A percentile compares a stretch with the other conserved stretches of the same genome.
Conservation (phyloP, 352 stramenopile species). For the Sclerospora graminicola region DNA sequence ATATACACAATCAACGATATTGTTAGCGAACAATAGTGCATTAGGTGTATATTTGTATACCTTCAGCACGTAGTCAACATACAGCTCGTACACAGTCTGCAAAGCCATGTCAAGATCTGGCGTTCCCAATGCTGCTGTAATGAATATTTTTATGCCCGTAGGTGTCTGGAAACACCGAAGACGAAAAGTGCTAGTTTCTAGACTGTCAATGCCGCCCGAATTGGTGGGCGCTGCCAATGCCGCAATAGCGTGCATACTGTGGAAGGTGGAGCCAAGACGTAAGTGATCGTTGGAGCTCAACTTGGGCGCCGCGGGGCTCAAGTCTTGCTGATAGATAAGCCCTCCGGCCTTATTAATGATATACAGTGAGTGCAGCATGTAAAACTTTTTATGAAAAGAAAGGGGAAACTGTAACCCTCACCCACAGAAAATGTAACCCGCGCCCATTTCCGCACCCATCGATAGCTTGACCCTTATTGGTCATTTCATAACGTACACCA, state of each 20-base stretch:
- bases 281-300: conserved; percentile 89
- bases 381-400: no score
- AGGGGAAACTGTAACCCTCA: no score
- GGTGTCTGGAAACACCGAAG: conserved; percentile 89
- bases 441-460: no score
- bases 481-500: no score
- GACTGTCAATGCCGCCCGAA: conserved; percentile 84
- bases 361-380: conserved; percentile 90
- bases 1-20: background rate
- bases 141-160: conserved; percentile 91
- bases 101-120: conserved; percentile 77
- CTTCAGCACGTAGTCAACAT: conserved; percentile 93
- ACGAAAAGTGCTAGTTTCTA: conserved; percentile 88
- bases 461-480: no score
- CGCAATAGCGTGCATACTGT: conserved; percentile 90
- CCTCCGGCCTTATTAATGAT: conserved; percentile 92
- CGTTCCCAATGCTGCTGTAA: conserved; percentile 83
- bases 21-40: conserved; percentile 1
- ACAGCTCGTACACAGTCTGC: conserved; percentile 89
- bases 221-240: conserved; percentile 70
- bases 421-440: no score
- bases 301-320: conserved; percentile 73
- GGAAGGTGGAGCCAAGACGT: conserved; percentile 90
- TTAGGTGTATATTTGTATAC: conserved; percentile 13
- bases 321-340: conserved; percentile 89